phyloP scores from a whole-genome alignment of 371 early-diverging fungal species.

The Chytridium lagenaria region DNA sequence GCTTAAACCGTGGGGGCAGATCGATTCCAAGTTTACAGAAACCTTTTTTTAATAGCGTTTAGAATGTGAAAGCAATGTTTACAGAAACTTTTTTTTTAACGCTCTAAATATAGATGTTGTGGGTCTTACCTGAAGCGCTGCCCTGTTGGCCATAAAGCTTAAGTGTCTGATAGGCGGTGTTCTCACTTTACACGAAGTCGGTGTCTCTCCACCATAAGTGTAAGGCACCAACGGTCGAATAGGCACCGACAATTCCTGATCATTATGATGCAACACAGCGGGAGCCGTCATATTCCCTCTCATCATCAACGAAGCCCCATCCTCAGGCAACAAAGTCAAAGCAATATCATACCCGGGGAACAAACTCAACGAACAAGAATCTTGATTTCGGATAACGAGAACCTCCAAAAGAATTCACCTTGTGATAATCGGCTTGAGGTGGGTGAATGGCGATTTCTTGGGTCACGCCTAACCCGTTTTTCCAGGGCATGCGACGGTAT shows the following conservation, averaged over 20 bases:
- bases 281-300: conserved; percentile 32
- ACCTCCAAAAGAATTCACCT: conserved; percentile 69
- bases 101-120: no score
- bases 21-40: conserved; percentile 49
- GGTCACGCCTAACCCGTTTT: conserved; percentile 73
- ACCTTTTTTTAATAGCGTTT: no score
- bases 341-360: conserved; percentile 70
- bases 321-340: conserved; percentile 46
- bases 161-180: conserved; percentile 60
- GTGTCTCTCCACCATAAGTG: conserved; percentile 67
- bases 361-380: conserved; percentile 66
- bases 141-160: conserved; percentile 63
- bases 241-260: conserved; percentile 60
- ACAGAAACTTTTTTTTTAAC: no score
- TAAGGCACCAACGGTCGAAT: conserved; percentile 69
- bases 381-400: conserved; percentile 61
- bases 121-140: conserved; percentile 37
- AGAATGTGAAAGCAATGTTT: no score
- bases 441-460: conserved; percentile 68
- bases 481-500: conserved; percentile 58
- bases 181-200: conserved; percentile 58
- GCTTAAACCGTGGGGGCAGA: conserved; percentile 47
- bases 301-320: conserved; percentile 15
- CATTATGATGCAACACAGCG: conserved; percentile 63
- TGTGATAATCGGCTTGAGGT: conserved; percentile 52